Conservation (phyloP, 441 rosid genomes). For the Raphanus hybrid region DNA sequence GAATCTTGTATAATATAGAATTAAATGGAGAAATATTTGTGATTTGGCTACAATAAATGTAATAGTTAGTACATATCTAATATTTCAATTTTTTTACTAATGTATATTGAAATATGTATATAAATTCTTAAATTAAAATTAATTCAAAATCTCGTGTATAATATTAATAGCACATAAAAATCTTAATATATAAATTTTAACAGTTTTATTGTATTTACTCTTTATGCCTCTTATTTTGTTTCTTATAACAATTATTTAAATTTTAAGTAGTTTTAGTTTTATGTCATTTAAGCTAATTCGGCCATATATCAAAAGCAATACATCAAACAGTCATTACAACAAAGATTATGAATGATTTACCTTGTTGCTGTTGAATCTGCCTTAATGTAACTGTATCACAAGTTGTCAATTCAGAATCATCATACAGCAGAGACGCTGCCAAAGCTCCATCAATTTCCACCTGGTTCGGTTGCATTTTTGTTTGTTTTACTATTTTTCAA, state of each 20-base stretch:
- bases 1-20: too few relatives aligned
- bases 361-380: constrained; percentile 23
- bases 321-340: background rate
- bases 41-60: background rate
- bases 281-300: background rate
- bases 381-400: background rate
- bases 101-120: background rate
- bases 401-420: background rate
- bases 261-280: background rate
- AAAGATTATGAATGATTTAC: constrained; percentile 4
- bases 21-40: too few relatives aligned
- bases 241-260: background rate
- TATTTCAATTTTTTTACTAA: background rate
- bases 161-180: background rate
- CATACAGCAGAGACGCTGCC: constrained; percentile 18
- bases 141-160: background rate
- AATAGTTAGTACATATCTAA: background rate
- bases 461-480: background rate
- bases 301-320: background rate
- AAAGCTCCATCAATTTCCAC: constrained; percentile 21
- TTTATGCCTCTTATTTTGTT: background rate
- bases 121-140: background rate
- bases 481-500: background rate
- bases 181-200: background rate
- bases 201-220: background rate